Evolutionary conservation across 2,329 filamentous ascomycete genomes (phyloP).

Genomic region (Dryadomyces quercus-mongolicae): DNA sequence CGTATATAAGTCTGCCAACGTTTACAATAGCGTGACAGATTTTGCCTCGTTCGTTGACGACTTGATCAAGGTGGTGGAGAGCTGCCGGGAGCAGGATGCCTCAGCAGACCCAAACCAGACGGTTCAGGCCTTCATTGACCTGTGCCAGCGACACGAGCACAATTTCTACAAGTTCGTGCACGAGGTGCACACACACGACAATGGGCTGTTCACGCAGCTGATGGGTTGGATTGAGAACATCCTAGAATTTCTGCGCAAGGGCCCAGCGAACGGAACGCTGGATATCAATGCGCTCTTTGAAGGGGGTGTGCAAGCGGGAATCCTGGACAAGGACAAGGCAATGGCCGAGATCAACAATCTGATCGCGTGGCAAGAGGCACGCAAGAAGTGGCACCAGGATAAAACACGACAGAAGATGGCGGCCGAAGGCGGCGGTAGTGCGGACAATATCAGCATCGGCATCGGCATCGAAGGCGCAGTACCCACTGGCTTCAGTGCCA

Average conservation of each 20-base stretch:
- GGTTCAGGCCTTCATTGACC: constrained; percentile 93
- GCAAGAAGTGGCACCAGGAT: constrained; percentile 96
- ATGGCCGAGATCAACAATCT: constrained; percentile 72
- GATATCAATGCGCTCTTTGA: constrained; percentile 92
- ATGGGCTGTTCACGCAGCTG: constrained; percentile 87
- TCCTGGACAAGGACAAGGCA: constrained; percentile 59
- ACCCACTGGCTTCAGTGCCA: constrained; percentile 55
- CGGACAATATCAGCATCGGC: constrained; percentile 10
- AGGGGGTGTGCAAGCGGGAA: constrained; percentile 55
- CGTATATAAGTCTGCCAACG: constrained; percentile 97
- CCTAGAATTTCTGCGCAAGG: constrained; percentile 79
- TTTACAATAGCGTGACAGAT: constrained; percentile 94
- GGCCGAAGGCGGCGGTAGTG: constrained; percentile 45
- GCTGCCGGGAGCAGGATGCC: constrained; percentile 61
- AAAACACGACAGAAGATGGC: constrained; percentile 99
- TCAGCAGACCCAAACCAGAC: constrained; percentile 96
- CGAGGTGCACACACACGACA: constrained; percentile 93
- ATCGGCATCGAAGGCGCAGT: constrained; percentile 25
- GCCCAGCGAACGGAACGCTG: constrained; percentile 72
- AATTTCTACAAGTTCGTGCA: constrained; percentile 99
- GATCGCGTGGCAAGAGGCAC: constrained; percentile 85
- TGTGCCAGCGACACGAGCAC: constrained; percentile 87
- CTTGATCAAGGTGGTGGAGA: constrained; percentile 64
- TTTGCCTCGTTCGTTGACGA: constrained; percentile 91
- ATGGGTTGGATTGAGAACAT: constrained; percentile 98